Evolutionary conservation across 176 grass and related monocot species (phyloP), one percentile per base, ranked within the genome.

Genomic region (Pontederia crassipes): DNA sequence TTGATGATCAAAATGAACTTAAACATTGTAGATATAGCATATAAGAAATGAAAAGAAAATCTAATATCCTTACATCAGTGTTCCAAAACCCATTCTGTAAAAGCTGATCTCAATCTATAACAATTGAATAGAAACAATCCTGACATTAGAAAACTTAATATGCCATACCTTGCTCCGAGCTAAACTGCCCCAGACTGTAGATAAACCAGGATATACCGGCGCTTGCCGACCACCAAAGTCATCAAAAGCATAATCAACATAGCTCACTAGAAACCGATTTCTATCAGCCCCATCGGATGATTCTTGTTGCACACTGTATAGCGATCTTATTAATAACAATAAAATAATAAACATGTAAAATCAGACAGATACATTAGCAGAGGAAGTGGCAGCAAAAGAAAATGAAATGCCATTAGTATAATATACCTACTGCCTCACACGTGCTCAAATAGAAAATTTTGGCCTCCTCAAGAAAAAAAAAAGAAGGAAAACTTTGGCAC

Each of bases 131-230:
- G n/a, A 75, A 54, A 24, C 20, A 24, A 24, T 24, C 20, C 20
- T 24, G 20, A 24, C 17, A 20, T 59, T 45, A 57, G 27, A 46
- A 72, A 71, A 49, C 29, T 63, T 18, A 64, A 62, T 12, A 49
- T 53, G 66, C 58, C 20, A 24, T 55, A 98, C 93, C 87, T 98
- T 98, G 77, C 93, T 98, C 59, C 93, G 87, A 88, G 93, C 93
- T 51, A 98, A 74, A 64, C 93, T 98, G 48, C 93, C 93, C 93
- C 93, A 98, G 60, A 98, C 93, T 80, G 93, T 98, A 73, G 93
- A 86, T 16, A 98, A 73, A 77, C 93, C 93, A 88, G 93, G 87
- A 59, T 98, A 98, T 50, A 98, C 93, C 67, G 81, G 87, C 66
- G 84, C 57, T 78, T 98, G 93, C 35, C 81, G 78, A 54, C 86